These are phyloP conservation scores for Sporothrix inflata DNA, from an alignment of 2,329 filamentous ascomycete genomes.

Conservation along the genomic window DNA sequence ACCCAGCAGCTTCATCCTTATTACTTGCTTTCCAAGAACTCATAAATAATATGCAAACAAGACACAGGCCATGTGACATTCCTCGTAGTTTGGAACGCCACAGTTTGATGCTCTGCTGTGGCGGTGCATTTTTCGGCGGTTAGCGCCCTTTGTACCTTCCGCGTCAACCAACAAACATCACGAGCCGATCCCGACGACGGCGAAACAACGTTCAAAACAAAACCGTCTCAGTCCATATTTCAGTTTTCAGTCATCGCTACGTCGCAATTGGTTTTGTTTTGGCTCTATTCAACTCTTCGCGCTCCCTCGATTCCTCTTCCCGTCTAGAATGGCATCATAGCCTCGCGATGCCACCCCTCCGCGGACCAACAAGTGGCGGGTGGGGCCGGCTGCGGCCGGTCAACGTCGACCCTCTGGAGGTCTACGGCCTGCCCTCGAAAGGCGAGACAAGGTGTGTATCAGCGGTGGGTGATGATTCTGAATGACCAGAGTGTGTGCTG, in stretches of 20 bases:
- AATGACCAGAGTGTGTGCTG: neutral
- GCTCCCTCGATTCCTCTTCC: neutral
- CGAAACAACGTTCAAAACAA: neutral
- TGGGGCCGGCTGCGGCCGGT: slow-evolving; percentile 76
- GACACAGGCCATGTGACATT: neutral
- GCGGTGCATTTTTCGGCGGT: slow-evolving; percentile 7
- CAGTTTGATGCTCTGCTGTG: slow-evolving; percentile 14
- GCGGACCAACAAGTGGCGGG: slow-evolving; percentile 53
- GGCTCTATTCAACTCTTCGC: neutral
- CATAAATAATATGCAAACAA: neutral
- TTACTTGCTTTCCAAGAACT: neutral
- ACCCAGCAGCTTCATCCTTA: neutral
- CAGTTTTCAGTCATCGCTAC: neutral
- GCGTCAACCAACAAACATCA: neutral
- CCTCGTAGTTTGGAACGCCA: neutral
- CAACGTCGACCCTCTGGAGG: slow-evolving; percentile 75
- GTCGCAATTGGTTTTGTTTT: neutral
- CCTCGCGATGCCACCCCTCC: slow-evolving; percentile 33
- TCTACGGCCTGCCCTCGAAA: slow-evolving; percentile 85
- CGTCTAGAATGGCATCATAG: slow-evolving; percentile 28
- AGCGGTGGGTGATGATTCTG: neutral
- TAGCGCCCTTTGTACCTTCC: slow-evolving; percentile 20
- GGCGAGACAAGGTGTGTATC: slow-evolving; percentile 75
- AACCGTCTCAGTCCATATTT: neutral
- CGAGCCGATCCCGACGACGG: slow-evolving; percentile 4